Evolutionary conservation across 805 yeast genomes (phyloP).

Genomic region (Candida xiaguanensis): DNA sequence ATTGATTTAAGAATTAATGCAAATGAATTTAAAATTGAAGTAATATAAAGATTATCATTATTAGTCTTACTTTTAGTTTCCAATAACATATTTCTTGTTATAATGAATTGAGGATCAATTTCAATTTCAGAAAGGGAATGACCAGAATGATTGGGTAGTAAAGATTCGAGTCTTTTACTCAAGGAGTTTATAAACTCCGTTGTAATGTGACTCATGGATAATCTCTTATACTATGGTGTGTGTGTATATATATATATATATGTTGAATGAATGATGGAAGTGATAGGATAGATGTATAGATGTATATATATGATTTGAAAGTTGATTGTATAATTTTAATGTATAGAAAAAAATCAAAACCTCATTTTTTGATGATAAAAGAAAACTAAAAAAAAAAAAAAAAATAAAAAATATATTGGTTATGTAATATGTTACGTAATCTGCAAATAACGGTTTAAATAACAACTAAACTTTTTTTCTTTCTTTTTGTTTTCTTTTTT

Average conservation of each 20-base stretch:
- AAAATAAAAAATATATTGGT: not conserved
- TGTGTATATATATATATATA: no score
- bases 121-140: constrained; percentile 37
- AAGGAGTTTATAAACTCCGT: constrained; percentile 19
- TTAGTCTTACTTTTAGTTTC: constrained; percentile 11
- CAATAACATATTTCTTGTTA: constrained; percentile 27
- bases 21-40: constrained; percentile 20
- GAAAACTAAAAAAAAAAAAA: not conserved
- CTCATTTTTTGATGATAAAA: constrained; percentile 1
- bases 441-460: constrained; percentile 3
- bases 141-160: constrained; percentile 39
- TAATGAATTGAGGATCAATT: constrained; percentile 35
- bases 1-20: constrained; percentile 21
- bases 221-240: no score
- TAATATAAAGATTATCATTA: constrained; percentile 16
- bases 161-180: constrained; percentile 26
- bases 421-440: not conserved
- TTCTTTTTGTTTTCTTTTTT: not conserved
- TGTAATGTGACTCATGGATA: not conserved
- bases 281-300: no score
- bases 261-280: no score
- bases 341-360: no score
- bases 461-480: no score
- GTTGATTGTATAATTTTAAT: no score
- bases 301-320: no score